Conservation (phyloP, 2,329 filamentous ascomycete species). For the Fusarium algeriense region DNA sequence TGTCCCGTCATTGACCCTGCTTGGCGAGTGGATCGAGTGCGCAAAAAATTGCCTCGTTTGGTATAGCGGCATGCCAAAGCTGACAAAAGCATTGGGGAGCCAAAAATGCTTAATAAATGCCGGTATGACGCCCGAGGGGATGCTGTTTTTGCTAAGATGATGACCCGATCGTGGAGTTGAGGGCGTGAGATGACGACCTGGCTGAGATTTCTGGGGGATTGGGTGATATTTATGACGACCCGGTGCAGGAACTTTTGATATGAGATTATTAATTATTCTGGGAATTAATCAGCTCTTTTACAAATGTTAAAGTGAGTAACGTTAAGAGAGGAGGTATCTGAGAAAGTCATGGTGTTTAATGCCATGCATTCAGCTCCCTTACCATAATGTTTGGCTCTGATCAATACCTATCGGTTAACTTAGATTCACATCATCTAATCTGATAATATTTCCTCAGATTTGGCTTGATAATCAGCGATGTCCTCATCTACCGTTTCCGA, state of each 20-base stretch:
- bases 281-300: constrained; percentile 14
- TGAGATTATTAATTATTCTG: background rate
- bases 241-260: background rate
- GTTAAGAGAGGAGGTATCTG: background rate
- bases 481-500: background rate
- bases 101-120: background rate
- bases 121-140: constrained; percentile 22
- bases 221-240: constrained; percentile 21
- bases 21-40: constrained; percentile 18
- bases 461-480: background rate
- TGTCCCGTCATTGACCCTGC: constrained; percentile 22
- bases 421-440: background rate
- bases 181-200: constrained; percentile 27
- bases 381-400: background rate
- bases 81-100: constrained; percentile 25
- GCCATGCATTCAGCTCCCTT: background rate
- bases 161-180: constrained; percentile 24
- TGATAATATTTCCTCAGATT: background rate
- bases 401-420: background rate
- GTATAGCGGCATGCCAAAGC: constrained; percentile 20
- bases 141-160: constrained; percentile 19
- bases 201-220: background rate
- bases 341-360: background rate
- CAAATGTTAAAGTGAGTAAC: background rate
- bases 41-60: constrained; percentile 24